Base-by-base conservation (phyloP, 768 basidiomycete species). In the Hygrocybe punicea region DNA sequence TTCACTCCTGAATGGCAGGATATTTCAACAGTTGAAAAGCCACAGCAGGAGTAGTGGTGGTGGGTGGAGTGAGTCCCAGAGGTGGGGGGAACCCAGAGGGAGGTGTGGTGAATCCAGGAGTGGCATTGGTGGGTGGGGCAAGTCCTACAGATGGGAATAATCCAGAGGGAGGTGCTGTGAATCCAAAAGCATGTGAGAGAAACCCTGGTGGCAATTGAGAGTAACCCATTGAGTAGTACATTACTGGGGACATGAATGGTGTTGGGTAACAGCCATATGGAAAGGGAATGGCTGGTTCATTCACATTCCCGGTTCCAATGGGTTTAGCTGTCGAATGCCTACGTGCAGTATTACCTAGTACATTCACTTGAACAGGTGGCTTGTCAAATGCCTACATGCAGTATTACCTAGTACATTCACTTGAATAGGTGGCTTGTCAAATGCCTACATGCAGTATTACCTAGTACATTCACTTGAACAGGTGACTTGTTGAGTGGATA, bases 1-100 rank as follows among this genome's bases (percentile, higher is more conserved):
- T 47, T 47, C 55, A 57, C 10, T 57, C 47, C 9, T 17, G n/a
- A 7, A 56, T 56, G 8, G 16, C 23, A 19, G 45, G 55, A 45
- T 19, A 45, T 7, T 45, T 19, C 17, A 16, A 16, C 7, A 19
- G 21, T 37, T 9, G 36, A 9, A 45, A n/a, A n/a, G n/a, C n/a
- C n/a, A 17, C 44, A 9, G 17, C 44, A 45, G 17, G 14, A 45
- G 17, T 19, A 45, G 44, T 19, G 14, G 10, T 45, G 17, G 7
- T 19, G 44, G 21, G 13, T 10, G 48, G 11, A 11, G 48, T 9
- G 23, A 10, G 44, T 19, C 44, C 44, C 8, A 19, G 14, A 16
- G 44, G 44, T 10, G 44, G 14, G 14, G 44, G 8, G 44, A 10
- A 19, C n/a, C n/a, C n/a, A n/a, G n/a, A n/a, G n/a, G n/a, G n/a